These are phyloP conservation scores for Ogataea wickerhamii DNA, from an alignment of 805 yeast genomes.

Conservation along the genomic window DNA sequence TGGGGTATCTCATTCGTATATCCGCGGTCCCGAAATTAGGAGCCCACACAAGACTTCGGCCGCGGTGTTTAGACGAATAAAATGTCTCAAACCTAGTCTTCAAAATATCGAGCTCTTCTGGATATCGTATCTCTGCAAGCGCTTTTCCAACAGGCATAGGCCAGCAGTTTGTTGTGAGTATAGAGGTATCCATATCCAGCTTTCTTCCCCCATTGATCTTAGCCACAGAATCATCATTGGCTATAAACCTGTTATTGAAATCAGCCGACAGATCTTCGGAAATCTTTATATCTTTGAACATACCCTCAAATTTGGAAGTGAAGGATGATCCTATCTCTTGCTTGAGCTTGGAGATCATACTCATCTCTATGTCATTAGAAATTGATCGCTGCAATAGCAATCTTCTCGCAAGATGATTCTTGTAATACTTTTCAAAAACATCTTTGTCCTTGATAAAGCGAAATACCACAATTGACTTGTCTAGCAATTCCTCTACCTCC, in stretches of 20 bases:
- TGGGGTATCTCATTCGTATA: constrained; percentile 63
- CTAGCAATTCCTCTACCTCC: constrained; percentile 45
- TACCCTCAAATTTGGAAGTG: constrained; percentile 76
- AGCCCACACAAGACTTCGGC: constrained; percentile 71
- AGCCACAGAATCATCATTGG: constrained; percentile 15
- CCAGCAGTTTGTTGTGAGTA: constrained; percentile 65
- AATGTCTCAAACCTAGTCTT: constrained; percentile 46
- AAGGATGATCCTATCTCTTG: constrained; percentile 78
- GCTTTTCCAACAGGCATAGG: constrained; percentile 48
- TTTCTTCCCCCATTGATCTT: constrained; percentile 29
- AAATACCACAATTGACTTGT: constrained; percentile 58
- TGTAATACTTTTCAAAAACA: constrained; percentile 78
- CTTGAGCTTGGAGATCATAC: constrained; percentile 60
- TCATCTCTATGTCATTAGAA: constrained; percentile 63
- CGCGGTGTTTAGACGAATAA: constrained; percentile 50
- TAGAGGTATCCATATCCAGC: constrained; percentile 44
- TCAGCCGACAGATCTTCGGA: constrained; percentile 48
- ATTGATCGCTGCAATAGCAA: constrained; percentile 46
- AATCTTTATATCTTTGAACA: constrained; percentile 74
- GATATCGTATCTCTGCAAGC: constrained; percentile 36
- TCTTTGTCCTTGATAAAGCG: constrained; percentile 77
- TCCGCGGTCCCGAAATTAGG: constrained; percentile 83
- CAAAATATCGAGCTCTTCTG: constrained; percentile 41
- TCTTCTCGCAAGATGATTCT: constrained; percentile 82
- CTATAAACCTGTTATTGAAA: constrained; percentile 28